These are phyloP conservation scores for Rhodotorula kratochvilovae DNA, from an alignment of 768 basidiomycete species.

Conservation along the genomic window DNA sequence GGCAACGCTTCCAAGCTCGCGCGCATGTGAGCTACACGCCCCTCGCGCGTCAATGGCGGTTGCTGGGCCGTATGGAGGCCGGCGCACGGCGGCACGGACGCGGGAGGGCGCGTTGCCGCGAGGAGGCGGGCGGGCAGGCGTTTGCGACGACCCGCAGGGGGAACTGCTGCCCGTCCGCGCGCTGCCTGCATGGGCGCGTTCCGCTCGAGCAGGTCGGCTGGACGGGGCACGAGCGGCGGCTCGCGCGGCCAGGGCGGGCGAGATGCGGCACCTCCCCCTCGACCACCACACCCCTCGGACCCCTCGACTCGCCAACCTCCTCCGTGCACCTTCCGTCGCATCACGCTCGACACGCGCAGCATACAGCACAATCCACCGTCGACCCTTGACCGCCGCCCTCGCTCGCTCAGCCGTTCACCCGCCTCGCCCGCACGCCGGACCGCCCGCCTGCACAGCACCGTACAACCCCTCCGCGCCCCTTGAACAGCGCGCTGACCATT, in stretches of 20 bases:
- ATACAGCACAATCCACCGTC: too few species aligned
- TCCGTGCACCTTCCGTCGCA: too few species aligned
- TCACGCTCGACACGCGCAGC: too few species aligned
- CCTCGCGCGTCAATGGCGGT: background rate
- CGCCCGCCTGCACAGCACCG: background rate
- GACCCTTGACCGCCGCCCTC: too few species aligned
- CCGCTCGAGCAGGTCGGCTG: too few species aligned
- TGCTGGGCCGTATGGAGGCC: background rate
- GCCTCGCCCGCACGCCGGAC: background rate
- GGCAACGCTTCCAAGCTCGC: constrained; percentile 92
- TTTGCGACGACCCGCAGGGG: background rate
- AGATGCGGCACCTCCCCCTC: too few species aligned
- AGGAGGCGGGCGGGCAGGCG: background rate
- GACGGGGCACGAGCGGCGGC: too few species aligned
- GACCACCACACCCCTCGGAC: too few species aligned
- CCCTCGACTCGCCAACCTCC: too few species aligned
- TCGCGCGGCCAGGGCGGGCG: background rate
- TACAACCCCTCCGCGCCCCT: too few species aligned
- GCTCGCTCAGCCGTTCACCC: too few species aligned
- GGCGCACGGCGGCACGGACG: background rate
- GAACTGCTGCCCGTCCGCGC: background rate
- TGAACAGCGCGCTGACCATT: background rate
- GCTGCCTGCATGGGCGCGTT: background rate
- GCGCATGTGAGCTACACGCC: constrained; percentile 70
- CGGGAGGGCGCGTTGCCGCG: background rate